Evolutionary conservation across 345 rosid species (phyloP), one percentile per base, ranked within the genome.

Genomic region (Kernera saxatilis): DNA sequence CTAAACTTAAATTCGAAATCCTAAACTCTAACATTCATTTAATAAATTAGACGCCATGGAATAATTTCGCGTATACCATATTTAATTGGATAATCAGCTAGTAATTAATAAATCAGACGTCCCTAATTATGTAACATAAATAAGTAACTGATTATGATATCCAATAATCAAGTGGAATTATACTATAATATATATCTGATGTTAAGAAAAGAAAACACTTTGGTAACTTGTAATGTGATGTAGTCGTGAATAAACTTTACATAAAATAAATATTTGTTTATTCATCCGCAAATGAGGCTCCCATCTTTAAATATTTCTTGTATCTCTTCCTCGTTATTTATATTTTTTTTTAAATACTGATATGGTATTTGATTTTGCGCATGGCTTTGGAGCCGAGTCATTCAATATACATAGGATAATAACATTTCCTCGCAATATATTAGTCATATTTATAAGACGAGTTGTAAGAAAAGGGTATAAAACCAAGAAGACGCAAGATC

Each of bases 401-500:
- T 39, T 55, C 46, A 56, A 19, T 64, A 30, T 51, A 52, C 14
- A n/a, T 54, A 50, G 25, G 69, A 60, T 50, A 54, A 17, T 67
- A 19, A 13, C 0, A 1, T 14, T 52, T 23, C 2, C 1, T 45
- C 3, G 3, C 54, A 35, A 8, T 44, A 35, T 54, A 66, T 5
- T 17, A 2, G n/a, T n/a, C n/a, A 15, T 67, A 49, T 29, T 12
- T 37, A 39, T 8, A 58, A 59, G 53, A 50, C 17, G 18, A 33
- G 70, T 13, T 44, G 33, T 73, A 26, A 65, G 11, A 57, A 37
- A 66, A 48, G 37, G 37, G 30, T 75, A 60, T 75, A 60, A 75
- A 75, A 67, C 69, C 78, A 60, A 75, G 78, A 75, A 41, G 67
- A 75, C 78, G 69, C 78, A 75, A 68, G 73, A 75, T 75, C 78